These are phyloP conservation scores for Dalbergia cultrata DNA, from an alignment of 306 rosid genomes.

Conservation along the genomic window DNA sequence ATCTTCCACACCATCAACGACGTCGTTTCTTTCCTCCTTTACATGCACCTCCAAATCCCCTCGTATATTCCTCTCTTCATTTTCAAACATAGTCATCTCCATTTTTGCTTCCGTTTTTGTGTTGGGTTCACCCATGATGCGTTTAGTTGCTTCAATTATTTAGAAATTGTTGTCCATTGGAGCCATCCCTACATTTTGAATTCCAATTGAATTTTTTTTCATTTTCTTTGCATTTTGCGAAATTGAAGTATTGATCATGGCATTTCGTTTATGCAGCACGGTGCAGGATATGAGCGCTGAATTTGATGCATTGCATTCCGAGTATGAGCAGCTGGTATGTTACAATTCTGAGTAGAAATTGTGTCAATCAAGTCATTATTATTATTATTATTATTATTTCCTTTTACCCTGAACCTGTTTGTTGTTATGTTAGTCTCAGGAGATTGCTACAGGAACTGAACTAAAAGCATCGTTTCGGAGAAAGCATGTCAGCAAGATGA, in stretches of 20 bases:
- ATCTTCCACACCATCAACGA: slow-evolving; percentile 79
- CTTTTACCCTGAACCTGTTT: slow-evolving; percentile 17
- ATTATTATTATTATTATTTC: not conserved
- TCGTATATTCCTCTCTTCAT: slow-evolving; percentile 58
- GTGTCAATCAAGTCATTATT: slow-evolving; percentile 37
- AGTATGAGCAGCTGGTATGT: slow-evolving; percentile 68
- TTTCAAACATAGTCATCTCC: not conserved
- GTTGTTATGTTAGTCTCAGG: slow-evolving; percentile 58
- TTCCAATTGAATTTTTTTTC: not conserved
- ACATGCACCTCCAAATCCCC: slow-evolving; percentile 96
- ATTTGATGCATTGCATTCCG: slow-evolving; percentile 64
- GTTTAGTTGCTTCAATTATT: not conserved
- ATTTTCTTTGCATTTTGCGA: not conserved
- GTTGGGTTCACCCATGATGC: not conserved
- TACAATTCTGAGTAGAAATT: slow-evolving; percentile 23
- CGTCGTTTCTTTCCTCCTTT: slow-evolving; percentile 73
- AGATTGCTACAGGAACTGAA: slow-evolving; percentile 56
- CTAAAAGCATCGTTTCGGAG: slow-evolving; percentile 69
- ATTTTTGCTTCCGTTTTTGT: not conserved
- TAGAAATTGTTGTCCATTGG: not conserved
- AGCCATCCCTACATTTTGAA: not conserved
- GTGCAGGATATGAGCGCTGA: slow-evolving; percentile 80
- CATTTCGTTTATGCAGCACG: slow-evolving; percentile 54
- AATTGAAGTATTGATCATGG: not conserved
- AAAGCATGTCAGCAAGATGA: slow-evolving; percentile 68